These are phyloP conservation scores for Lepiota venenata DNA, from an alignment of 768 basidiomycete species.

Conservation along the genomic window DNA sequence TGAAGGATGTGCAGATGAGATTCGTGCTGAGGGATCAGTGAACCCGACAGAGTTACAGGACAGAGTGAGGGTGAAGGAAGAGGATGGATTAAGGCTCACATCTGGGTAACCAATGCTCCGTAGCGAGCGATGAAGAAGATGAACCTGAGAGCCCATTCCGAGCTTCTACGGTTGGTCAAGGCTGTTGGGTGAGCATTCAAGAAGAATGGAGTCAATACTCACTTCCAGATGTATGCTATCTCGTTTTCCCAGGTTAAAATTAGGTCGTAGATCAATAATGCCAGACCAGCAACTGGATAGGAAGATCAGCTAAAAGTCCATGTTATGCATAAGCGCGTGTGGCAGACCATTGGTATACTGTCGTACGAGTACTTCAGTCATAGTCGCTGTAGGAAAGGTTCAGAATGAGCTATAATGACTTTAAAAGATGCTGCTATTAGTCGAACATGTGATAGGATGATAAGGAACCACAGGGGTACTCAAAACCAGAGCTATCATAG, in stretches of 20 bases:
- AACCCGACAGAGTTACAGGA: background rate
- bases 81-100: background rate
- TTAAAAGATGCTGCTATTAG: too few relatives aligned
- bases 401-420: too few relatives aligned
- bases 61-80: background rate
- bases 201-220: too few relatives aligned
- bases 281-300: background rate
- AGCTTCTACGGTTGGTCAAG: background rate
- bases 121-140: background rate
- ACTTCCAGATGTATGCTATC: conserved; percentile 1
- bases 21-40: background rate
- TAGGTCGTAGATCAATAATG: background rate
- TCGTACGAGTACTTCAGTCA: too few relatives aligned
- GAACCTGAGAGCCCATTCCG: background rate
- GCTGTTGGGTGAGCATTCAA: background rate
- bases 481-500: too few relatives aligned
- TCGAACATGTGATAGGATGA: too few relatives aligned
- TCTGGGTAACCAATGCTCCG: background rate
- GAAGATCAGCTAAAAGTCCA: too few relatives aligned
- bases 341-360: too few relatives aligned
- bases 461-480: too few relatives aligned
- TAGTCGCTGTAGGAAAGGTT: too few relatives aligned
- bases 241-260: conserved; percentile 1
- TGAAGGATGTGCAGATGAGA: background rate
- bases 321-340: too few relatives aligned